Evolutionary conservation across 2,329 filamentous ascomycete genomes (phyloP).

Genomic region (Lomentospora prolificans): DNA sequence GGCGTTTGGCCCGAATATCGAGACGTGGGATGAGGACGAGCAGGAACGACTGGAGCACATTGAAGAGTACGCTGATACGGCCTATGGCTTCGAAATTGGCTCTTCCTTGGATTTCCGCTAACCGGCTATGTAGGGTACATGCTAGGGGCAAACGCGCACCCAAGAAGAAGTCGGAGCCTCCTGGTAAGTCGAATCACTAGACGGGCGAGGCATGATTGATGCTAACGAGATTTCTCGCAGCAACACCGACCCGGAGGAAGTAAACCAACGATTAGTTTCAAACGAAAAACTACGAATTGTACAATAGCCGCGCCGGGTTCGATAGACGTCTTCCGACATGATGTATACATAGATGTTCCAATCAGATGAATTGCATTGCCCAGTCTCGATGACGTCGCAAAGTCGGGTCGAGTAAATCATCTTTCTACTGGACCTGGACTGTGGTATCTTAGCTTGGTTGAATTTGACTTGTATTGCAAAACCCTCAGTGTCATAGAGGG

Average conservation of each 20-base stretch:
- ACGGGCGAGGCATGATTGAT: background rate
- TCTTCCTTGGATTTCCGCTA: conserved; percentile 12
- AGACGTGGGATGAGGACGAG: conserved; percentile 65
- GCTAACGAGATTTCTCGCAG: background rate
- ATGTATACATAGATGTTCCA: background rate
- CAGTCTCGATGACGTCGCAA: too few species aligned
- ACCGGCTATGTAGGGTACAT: conserved; percentile 39
- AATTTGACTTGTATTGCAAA: background rate
- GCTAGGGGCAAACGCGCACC: conserved; percentile 77
- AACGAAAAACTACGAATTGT: background rate
- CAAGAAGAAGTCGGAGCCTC: conserved; percentile 67
- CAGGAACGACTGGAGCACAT: conserved; percentile 71
- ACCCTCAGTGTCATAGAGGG: too few species aligned
- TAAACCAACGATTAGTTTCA: background rate
- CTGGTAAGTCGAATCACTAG: conserved; percentile 20
- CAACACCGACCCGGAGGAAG: background rate
- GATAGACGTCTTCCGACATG: conserved; percentile 2
- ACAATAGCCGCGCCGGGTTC: background rate
- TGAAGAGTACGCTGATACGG: conserved; percentile 40
- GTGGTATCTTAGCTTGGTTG: too few species aligned
- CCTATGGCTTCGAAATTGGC: conserved; percentile 1
- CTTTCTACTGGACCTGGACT: too few species aligned
- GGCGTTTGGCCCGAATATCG: conserved; percentile 54
- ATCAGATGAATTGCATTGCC: background rate
- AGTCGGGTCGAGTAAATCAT: too few species aligned